Evolutionary conservation across 177 flowering plant genomes (phyloP).

Genomic region (Vitis hybrid): DNA sequence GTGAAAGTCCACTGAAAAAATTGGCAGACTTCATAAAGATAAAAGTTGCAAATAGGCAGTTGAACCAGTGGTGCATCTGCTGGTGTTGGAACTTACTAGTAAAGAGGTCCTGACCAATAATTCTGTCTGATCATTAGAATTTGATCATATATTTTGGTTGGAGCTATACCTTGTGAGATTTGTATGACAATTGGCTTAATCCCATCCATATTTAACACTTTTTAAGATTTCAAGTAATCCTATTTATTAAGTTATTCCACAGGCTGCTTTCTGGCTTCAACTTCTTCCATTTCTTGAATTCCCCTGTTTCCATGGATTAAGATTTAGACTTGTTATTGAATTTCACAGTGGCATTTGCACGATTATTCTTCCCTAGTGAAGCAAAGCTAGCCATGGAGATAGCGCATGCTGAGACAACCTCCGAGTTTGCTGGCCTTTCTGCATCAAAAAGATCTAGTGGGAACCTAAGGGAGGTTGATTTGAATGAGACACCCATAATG

Average conservation of each 20-base stretch:
- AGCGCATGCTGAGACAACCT: constrained; percentile 56
- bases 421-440: constrained; percentile 45
- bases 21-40: no score
- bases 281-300: neutral
- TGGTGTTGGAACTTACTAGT: no score
- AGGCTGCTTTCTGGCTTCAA: no score
- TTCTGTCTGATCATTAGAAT: no score
- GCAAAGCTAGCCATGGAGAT: constrained; percentile 67
- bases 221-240: no score
- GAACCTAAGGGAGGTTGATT: constrained; percentile 52
- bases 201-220: neutral
- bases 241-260: no score
- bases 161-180: neutral
- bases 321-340: neutral
- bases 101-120: no score
- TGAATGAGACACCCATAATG: constrained; percentile 59
- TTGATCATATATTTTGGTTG: neutral
- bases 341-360: constrained; percentile 70
- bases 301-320: neutral
- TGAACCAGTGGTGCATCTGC: no score
- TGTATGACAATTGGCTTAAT: neutral
- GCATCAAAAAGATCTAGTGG: constrained; percentile 41
- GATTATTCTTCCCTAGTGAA: constrained; percentile 65
- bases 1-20: no score
- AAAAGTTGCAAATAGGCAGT: no score